Evolutionary conservation across 2,329 filamentous ascomycete species (phyloP), one percentile per base, ranked within the genome.

Genomic region (Phialophora chinensis): DNA sequence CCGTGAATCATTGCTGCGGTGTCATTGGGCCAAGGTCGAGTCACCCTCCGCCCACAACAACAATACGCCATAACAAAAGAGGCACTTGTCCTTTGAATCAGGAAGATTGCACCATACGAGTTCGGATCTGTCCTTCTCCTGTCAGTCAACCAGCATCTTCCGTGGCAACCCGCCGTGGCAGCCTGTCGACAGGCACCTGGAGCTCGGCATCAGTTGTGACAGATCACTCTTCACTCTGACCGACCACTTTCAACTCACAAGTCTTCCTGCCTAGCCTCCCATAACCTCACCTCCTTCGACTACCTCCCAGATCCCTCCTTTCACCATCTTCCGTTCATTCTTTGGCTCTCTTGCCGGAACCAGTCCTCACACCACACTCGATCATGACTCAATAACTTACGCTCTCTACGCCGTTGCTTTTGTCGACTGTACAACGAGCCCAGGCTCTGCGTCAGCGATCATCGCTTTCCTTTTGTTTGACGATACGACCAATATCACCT

Each of bases 371-470:
- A 61, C 62, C 27, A 23, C 50, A 38, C 60, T 68, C 63, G 55
- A 69, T 35, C 65, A 72, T 72, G 68, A 70, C 63, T 49, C 68
- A 69, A 69, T 72, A 72, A 70, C 59, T 67, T 50, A 71, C 71
- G 63, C 59, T 72, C 71, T 66, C 62, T 72, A 67, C 65, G 65
- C 63, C 56, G 61, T 35, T 61, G 62, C 69, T 63, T 66, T 68
- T 73, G 33, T 35, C 70, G 70, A 72, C 63, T 70, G 67, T 59
- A 71, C 70, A 71, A 72, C 69, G 71, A 69, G 71, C 70, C 62
- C 61, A 66, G 61, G 70, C 71, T 73, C 70, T 68, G 71, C 64
- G 70, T 71, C 70, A 63, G 65, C 64, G 67, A 70, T 61, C 58
- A 67, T 31, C 53, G 66, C 60, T 64, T 67, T 69, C 68, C 62